Evolutionary conservation across 2,329 filamentous ascomycete species (phyloP), one percentile per base, ranked within the genome.

Genomic region (Trichoderma sp.): DNA sequence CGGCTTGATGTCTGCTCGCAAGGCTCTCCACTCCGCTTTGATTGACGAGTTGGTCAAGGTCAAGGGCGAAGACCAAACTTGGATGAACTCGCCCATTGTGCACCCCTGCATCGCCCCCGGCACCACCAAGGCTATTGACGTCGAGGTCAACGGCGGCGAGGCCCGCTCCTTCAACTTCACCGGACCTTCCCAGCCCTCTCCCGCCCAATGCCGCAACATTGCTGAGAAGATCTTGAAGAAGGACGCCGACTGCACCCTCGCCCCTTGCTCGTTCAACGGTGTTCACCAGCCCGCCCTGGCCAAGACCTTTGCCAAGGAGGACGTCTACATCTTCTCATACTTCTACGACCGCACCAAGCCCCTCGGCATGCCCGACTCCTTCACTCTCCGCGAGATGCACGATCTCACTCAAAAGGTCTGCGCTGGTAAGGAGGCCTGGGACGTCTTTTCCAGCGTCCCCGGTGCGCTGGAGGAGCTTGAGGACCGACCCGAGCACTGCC

Each of bases 211-310:
- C 85, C 95, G 96, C 74, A 91, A 89, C 74, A 85, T 98, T 64
- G 93, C 95, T 1, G 96, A 99, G 85, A 93, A 92, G 82, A 97
- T 97, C 32, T 87, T 99, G 58, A 88, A 92, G 78, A 99, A 99
- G 84, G 93, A 97, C 23, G 88, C 89, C 57, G 87, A 90, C 36
- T 99, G 96, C 85, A 86, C 87, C 74, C 84, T 98, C 63, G 88
- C 93, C 0, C 96, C 96, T n/a, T 99, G 96, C 85, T 97, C 96
- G 1, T 99, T 99, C 90, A 97, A 97, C 81, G 96, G 96, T 74
- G 90, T 99, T 34, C 93, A 99, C 84, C 96, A 99, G 82, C 96
- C 96, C 11, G 91, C 92, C 26, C 87, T 99, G 62, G 91, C 90
- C 76, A 97, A 97, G 87, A 99, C 96, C 0, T 99, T 99, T 78